phyloP scores from a whole-genome alignment of 306 rosid genomes.

The Vigna hirtella region DNA sequence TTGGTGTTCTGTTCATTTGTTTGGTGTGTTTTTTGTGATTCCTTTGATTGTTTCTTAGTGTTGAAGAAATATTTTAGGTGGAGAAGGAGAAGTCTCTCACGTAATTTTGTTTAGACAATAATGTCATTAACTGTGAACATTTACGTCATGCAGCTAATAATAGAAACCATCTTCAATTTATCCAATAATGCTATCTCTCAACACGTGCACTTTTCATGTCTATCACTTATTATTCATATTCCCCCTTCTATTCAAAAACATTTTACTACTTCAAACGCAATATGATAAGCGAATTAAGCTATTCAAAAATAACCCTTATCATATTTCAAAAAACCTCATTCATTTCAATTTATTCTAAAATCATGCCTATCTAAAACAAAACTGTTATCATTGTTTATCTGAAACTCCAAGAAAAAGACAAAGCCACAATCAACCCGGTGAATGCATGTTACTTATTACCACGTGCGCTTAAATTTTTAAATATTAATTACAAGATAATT shows the following conservation, averaged over 20 bases:
- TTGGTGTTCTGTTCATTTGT: slow-evolving; percentile 24
- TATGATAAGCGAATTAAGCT: slow-evolving; percentile 6
- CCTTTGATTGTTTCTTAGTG: slow-evolving; percentile 24
- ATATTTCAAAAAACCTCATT: too few species aligned
- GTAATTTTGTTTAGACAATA: slow-evolving; percentile 36
- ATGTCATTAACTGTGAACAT: neutral
- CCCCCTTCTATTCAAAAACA: neutral
- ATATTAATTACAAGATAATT: neutral
- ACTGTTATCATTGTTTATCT: neutral
- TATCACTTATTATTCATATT: neutral
- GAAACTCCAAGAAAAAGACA: neutral
- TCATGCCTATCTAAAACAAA: neutral
- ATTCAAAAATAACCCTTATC: neutral
- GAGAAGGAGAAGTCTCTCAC: slow-evolving; percentile 35
- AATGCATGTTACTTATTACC: neutral
- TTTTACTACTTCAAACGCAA: neutral
- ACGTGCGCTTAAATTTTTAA: too few species aligned
- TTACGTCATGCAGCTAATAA: slow-evolving; percentile 33
- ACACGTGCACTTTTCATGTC: slow-evolving; percentile 14
- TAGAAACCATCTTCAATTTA: slow-evolving; percentile 25
- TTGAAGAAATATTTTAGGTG: slow-evolving; percentile 31
- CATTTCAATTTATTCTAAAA: neutral
- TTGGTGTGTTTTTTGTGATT: neutral
- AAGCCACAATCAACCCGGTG: neutral
- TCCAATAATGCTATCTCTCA: slow-evolving; percentile 35